Base-by-base conservation (phyloP, 2,329 filamentous ascomycete species). In the Fusarium burgessii region DNA sequence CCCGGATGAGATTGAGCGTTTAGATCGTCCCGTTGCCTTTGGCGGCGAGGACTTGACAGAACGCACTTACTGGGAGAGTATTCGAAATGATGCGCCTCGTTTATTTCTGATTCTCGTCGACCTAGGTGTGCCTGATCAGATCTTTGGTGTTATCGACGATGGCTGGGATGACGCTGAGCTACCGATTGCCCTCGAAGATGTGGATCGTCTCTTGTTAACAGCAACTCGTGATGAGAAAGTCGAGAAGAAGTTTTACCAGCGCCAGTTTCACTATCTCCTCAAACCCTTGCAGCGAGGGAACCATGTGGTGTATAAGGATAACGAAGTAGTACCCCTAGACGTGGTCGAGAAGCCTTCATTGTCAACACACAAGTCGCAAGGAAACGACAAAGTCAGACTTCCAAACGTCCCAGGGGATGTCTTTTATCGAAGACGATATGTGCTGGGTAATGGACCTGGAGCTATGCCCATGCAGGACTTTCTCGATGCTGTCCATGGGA, bases 41-140 rank as follows among this genome's bases (percentile, higher is more conserved):
- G 91, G 91, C 33, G 74, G 70, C 47, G 90, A 90, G 73, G 89
- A 88, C 59, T 79, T 88, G 61, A 93, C 91, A 7, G 89, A 93
- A 78, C 88, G 91, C 68, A 93, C 91, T 2, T 94, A 94, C 78
- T 90, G 92, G 84, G 91, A 94, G 77, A 93, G 92, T 90, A 93
- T 94, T 62, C 82, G 92, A 49, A 83, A 88, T 59, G 91, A 90
- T 73, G 90, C 91, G 10, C 90, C 89, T 75, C 86, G 90, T 49
- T 84, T 94, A 41, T 94, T 94, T 75, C 83, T 95, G 49, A 90
- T 93, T 41, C 83, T 94, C 29, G 84, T 89, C 58, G 91, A 94
- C 74, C 82, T 93, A 27, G 90, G 89, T 35, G 85, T 92, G 14
- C 88, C 92, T 1, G 90, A 92, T 73, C 90, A 92, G 77, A 93